These are phyloP conservation scores for Candida andamanensis DNA, from an alignment of 805 yeast genomes.

Conservation along the genomic window DNA sequence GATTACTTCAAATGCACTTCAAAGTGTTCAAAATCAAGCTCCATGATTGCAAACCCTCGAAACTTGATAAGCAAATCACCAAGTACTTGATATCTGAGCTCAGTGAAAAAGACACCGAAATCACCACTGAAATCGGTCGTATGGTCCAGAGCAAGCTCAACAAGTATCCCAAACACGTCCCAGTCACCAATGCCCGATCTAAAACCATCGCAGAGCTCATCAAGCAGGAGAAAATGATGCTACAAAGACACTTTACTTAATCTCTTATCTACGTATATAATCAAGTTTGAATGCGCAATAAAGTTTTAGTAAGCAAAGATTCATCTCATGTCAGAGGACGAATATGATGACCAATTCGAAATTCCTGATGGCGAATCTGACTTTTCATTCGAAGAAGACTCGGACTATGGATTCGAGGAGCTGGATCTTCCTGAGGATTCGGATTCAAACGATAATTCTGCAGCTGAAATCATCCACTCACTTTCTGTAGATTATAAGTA, in stretches of 20 bases:
- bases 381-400: not conserved
- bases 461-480: not conserved
- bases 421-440: not conserved
- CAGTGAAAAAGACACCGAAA: conserved; percentile 1
- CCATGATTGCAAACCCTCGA: conserved; percentile 4
- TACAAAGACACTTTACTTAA: conserved; percentile 10
- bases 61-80: conserved; percentile 4
- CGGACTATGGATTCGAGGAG: not conserved
- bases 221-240: conserved; percentile 23
- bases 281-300: conserved; percentile 3
- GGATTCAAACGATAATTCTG: not conserved
- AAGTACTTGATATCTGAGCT: conserved; percentile 5
- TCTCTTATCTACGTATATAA: conserved; percentile 1
- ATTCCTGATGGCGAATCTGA: not conserved
- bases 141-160: conserved; percentile 3
- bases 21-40: conserved; percentile 9
- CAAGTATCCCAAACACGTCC: not conserved
- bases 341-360: not conserved
- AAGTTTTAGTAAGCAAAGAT: no score
- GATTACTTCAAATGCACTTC: conserved; percentile 24
- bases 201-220: conserved; percentile 14
- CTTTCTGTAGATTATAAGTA: conserved; percentile 4
- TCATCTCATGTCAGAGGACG: conserved; percentile 3
- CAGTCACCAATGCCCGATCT: not conserved
- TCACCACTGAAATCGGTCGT: not conserved